Base-by-base conservation (phyloP, 805 yeast species). In the Ogataea glucozyma region DNA sequence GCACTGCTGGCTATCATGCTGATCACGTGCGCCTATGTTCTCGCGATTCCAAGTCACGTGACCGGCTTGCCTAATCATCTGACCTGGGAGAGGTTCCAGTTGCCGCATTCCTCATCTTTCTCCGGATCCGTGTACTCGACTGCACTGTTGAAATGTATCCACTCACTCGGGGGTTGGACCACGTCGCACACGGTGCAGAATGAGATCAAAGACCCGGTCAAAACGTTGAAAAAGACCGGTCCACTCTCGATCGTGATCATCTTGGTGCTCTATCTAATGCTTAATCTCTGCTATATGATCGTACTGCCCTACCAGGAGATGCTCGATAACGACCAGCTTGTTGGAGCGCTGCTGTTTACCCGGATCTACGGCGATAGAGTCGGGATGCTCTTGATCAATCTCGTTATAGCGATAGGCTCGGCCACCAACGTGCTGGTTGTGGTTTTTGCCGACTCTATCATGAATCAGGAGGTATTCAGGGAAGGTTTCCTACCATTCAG, bases 371-470 rank as follows among this genome's bases (percentile, higher is more conserved):
- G 79, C 0, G 47, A 59, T 22, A 56, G 55, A 26, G 36, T 72
- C 6, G 79, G 79, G 1, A 58, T 61, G 26, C 63, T 64, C 31
- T 52, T 74, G 23, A 62, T 75, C 33, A 69, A 76, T 2, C 47
- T 71, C 12, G 58, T 75, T 1, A 64, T 73, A n/a, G 73, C 78
- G 0, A 41, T 72, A 16, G 71, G 73, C 48, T 69, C 78, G 5
- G 78, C 73, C 1, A 76, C 78, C 1, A 75, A 75, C 48, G 71
- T 74, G 3, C 66, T 72, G 48, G 77, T 74, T 21, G 78, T 73
- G 4, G 53, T 73, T 12, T 75, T 70, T 52, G 64, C 75, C 4
- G 69, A 72, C 20, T 71, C 78, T 1, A 61, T 77, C 31, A 66
- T 70, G 47, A 69, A 66, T 40, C 79, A 73, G 48, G 78, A 72